Percentiles rank a stretch among this genome's conserved stretches.
Conservation (phyloP, 345 rosid genomes). For the Psidium guajava region DNA sequence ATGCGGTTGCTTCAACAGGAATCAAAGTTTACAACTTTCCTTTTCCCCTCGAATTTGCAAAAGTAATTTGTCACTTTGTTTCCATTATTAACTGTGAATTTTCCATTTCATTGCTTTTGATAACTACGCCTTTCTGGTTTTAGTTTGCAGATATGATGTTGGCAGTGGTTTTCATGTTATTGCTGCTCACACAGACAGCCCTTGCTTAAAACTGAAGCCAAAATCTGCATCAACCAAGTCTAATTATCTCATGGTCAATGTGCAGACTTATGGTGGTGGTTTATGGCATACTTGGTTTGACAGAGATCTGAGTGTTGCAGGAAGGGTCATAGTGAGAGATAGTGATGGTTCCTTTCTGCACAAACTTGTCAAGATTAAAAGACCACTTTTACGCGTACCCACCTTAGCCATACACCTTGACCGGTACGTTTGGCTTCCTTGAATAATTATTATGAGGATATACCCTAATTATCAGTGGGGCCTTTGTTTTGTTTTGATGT, state of each 20-base stretch:
- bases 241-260: slow-evolving; percentile 79
- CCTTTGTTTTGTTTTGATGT: neutral
- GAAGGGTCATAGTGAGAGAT: slow-evolving; percentile 68
- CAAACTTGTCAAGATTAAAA: slow-evolving; percentile 73
- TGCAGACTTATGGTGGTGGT: slow-evolving; percentile 94
- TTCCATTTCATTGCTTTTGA: neutral
- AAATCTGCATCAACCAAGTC: slow-evolving; percentile 83
- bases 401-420: slow-evolving; percentile 93
- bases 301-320: slow-evolving; percentile 93
- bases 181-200: slow-evolving; percentile 96
- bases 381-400: slow-evolving; percentile 78
- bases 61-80: neutral
- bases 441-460: neutral
- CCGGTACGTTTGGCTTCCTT: slow-evolving; percentile 22
- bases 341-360: slow-evolving; percentile 60
- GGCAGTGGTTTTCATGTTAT: slow-evolving; percentile 84
- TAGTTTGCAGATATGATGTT: slow-evolving; percentile 50
- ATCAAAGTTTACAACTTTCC: neutral
- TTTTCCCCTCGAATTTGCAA: neutral
- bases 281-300: slow-evolving; percentile 99
- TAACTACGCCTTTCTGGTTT: neutral
- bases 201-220: slow-evolving; percentile 88
- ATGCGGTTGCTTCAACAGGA: neutral
- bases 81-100: neutral
- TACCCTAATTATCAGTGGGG: neutral